Percentiles rank a stretch among this genome's conserved stretches.
These are phyloP conservation scores for Salix purpurea DNA, from an alignment of 345 rosid species.

Conservation along the genomic window DNA sequence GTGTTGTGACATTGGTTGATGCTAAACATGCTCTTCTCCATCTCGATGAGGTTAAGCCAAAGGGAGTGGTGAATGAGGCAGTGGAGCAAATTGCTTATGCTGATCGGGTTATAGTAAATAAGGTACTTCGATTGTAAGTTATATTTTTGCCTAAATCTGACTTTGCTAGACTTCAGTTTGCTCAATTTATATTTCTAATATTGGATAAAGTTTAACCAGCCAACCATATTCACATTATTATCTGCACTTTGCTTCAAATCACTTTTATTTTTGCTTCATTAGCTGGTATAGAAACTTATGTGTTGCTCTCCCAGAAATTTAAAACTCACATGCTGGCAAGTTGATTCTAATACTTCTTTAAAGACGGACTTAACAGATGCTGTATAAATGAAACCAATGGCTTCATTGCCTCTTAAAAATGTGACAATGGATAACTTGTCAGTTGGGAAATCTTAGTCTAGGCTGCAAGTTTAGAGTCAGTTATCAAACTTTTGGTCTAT, in stretches of 20 bases:
- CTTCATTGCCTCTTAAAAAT: not conserved
- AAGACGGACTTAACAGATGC: not conserved
- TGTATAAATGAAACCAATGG: not conserved
- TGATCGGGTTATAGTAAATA: slow-evolving; percentile 81
- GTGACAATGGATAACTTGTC: not conserved
- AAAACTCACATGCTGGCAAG: not conserved
- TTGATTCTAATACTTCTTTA: not conserved
- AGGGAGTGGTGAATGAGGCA: slow-evolving; percentile 96
- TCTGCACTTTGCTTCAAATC: not conserved
- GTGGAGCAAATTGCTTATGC: slow-evolving; percentile 97
- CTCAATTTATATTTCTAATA: not conserved
- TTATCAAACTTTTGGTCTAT: not conserved
- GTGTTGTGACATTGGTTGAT: slow-evolving; percentile 92
- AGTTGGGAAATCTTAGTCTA: not conserved
- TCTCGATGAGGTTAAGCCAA: slow-evolving; percentile 77
- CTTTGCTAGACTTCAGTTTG: not conserved
- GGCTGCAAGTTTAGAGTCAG: not conserved
- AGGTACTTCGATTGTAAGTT: slow-evolving; percentile 36
- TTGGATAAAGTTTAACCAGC: not conserved
- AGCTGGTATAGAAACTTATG: not conserved
- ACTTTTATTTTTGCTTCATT: not conserved
- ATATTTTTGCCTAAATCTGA: not conserved
- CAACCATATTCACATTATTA: not conserved
- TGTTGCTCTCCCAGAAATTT: not conserved
- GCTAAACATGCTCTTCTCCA: slow-evolving; percentile 88